Percentiles rank a stretch among this genome's conserved stretches.
Evolutionary conservation across 129 eudicot genomes (phyloP).

Genomic region (Deinandra increscens): DNA sequence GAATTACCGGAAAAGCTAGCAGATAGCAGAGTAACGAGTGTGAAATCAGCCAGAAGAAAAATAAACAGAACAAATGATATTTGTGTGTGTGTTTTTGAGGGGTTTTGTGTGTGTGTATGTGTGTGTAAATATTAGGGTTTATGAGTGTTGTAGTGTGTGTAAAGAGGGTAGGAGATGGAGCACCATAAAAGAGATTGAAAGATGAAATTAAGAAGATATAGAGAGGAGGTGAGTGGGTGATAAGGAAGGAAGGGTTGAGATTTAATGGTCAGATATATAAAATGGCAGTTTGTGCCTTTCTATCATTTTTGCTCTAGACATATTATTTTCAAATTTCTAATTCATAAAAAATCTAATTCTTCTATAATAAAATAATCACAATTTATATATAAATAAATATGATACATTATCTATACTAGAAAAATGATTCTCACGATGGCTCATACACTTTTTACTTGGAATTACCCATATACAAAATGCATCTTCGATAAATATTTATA

Average conservation of each 20-base stretch:
- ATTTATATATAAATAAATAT: too few relatives aligned
- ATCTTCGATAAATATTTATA: too few relatives aligned
- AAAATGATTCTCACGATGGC: too few relatives aligned
- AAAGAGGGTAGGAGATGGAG: slow-evolving; percentile 23
- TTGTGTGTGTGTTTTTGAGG: slow-evolving; percentile 7
- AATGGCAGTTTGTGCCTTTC: slow-evolving; percentile 60
- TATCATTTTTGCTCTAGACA: slow-evolving; percentile 33
- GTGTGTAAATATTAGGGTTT: slow-evolving; percentile 33
- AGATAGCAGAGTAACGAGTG: slow-evolving; percentile 18
- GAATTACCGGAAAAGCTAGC: slow-evolving; percentile 39
- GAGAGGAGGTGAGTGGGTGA: slow-evolving; percentile 52
- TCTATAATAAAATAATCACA: too few relatives aligned
- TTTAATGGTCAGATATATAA: slow-evolving; percentile 78
- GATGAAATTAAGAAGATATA: slow-evolving; percentile 28
- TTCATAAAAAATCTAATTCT: not conserved
- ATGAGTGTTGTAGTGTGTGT: slow-evolving; percentile 23
- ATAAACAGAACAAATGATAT: slow-evolving; percentile 25
- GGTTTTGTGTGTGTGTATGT: slow-evolving; percentile 41
- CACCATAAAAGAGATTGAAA: slow-evolving; percentile 30
- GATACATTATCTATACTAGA: too few relatives aligned
- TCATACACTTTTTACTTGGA: too few relatives aligned
- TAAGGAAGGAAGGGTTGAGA: slow-evolving; percentile 99
- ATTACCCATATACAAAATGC: too few relatives aligned
- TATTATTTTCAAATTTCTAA: slow-evolving; percentile 1
- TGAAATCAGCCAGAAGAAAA: slow-evolving; percentile 15